These are phyloP conservation scores for Beauveria asiatica DNA, from an alignment of 2,329 filamentous ascomycete genomes.

Conservation along the genomic window DNA sequence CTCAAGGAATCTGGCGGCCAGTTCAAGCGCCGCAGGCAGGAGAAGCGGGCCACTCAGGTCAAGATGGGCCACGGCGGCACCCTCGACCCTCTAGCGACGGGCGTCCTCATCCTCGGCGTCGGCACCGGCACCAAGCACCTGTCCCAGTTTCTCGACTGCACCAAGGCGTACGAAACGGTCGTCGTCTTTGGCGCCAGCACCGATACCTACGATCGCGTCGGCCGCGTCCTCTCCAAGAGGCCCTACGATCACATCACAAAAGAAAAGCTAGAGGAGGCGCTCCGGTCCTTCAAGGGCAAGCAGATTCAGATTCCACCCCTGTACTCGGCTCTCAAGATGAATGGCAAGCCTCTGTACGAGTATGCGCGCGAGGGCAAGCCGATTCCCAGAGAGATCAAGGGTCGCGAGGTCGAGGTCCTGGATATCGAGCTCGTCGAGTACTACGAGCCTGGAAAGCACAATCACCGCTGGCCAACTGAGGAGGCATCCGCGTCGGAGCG, in stretches of 20 bases:
- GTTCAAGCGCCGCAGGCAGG: constrained; percentile 47
- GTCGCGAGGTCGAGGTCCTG: constrained; percentile 67
- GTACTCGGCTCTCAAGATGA: constrained; percentile 85
- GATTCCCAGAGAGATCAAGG: constrained; percentile 76
- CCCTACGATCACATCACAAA: constrained; percentile 75
- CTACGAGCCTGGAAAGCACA: constrained; percentile 71
- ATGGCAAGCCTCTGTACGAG: constrained; percentile 92
- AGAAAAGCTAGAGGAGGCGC: constrained; percentile 66
- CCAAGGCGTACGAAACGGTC: constrained; percentile 85
- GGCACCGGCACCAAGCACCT: constrained; percentile 82
- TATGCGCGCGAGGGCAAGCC: constrained; percentile 86
- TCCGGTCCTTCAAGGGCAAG: constrained; percentile 68
- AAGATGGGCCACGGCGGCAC: constrained; percentile 97
- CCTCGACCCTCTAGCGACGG: constrained; percentile 86
- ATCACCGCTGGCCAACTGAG: constrained; percentile 68
- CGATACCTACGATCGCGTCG: constrained; percentile 82
- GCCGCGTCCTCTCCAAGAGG: constrained; percentile 69
- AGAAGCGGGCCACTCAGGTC: constrained; percentile 57
- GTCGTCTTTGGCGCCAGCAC: constrained; percentile 87
- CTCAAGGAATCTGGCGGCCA: constrained; percentile 49
- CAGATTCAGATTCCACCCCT: constrained; percentile 87
- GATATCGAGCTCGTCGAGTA: constrained; percentile 79
- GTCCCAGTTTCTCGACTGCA: constrained; percentile 71
- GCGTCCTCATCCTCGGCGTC: constrained; percentile 81
- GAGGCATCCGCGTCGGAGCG: constrained; percentile 71